Evolutionary conservation across 257 asterid species (phyloP), one percentile per base, ranked within the genome.

Genomic region (Solanum gandarillasii): DNA sequence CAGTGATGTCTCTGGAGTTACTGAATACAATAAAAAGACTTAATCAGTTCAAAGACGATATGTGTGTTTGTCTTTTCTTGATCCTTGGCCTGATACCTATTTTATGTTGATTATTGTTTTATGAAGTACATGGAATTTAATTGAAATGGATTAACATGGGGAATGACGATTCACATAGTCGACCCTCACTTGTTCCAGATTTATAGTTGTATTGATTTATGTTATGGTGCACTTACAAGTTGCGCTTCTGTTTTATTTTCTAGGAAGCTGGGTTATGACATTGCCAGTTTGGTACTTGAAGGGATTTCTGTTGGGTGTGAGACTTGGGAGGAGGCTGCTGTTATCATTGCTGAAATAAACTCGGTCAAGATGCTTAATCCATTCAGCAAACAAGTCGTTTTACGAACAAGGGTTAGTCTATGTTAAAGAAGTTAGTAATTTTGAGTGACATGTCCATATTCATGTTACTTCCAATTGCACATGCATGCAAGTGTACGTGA

Each of bases 351-450:
- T 31, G 87, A 95, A 27, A 88, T 95, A 90, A 90, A 90, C 93
- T 91, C 94, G 32, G 91, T 92, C 46, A 92, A 91, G 92, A 89
- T 97, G 91, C 92, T 92, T 70, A 94, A 94, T 93, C 98, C 98
- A 46, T 79, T 90, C 58, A 93, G 84, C 87, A 88, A 88, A 89
- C 96, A 90, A 91, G 89, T 94, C 67, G 90, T 95, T 87, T 87
- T 97, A 74, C 88, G 84, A 72, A 88, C 93, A 39, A 89, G 92
- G 99, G 99, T 96, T 81, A 55, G 95, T 87, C 74, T 90, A 73
- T 82, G 38, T 48, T 82, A 82, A 82, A 31, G 86, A 82, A 29
- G 36, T 82, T 82, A 31, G 41, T 82, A 82, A 39, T 82, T 82
- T 65, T 82, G 34, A 48, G 43, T 48, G 86, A 31, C 43, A 48